Conservation (phyloP, 805 yeast genomes). For the Torulaspora indica region DNA sequence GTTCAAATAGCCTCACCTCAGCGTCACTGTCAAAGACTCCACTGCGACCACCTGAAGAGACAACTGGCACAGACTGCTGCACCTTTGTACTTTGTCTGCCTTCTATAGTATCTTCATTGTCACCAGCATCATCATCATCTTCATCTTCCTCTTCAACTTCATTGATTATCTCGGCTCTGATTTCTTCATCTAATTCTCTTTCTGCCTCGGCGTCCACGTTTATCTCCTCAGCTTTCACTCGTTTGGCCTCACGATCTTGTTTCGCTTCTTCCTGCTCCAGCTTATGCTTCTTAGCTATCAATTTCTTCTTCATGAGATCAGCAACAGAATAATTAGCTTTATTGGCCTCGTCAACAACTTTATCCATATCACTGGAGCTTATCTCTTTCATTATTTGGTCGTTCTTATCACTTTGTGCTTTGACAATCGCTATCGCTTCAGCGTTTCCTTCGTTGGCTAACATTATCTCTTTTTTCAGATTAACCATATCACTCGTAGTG, state of each 20-base stretch:
- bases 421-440: constrained; percentile 60
- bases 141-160: constrained; percentile 18
- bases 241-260: constrained; percentile 11
- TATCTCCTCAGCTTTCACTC: constrained; percentile 16
- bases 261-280: constrained; percentile 28
- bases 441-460: constrained; percentile 68
- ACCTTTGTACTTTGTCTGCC: constrained; percentile 2
- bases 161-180: constrained; percentile 23
- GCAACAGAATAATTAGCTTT: constrained; percentile 43
- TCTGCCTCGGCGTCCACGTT: constrained; percentile 5
- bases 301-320: constrained; percentile 40
- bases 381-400: constrained; percentile 25
- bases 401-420: constrained; percentile 38
- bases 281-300: constrained; percentile 29
- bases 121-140: constrained; percentile 20
- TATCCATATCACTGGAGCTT: constrained; percentile 29
- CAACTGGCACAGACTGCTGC: constrained; percentile 24
- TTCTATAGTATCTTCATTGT: neutral
- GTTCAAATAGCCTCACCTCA: constrained; percentile 69
- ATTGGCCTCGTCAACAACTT: constrained; percentile 37
- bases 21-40: constrained; percentile 45
- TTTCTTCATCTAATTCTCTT: constrained; percentile 18
- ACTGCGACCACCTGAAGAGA: constrained; percentile 27
- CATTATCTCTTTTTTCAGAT: constrained; percentile 55
- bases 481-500: constrained; percentile 66